A percentile compares a stretch with the other conserved stretches of the same genome.
Evolutionary conservation across 306 rosid species (phyloP).

Genomic region (Canavalia ensiformis): DNA sequence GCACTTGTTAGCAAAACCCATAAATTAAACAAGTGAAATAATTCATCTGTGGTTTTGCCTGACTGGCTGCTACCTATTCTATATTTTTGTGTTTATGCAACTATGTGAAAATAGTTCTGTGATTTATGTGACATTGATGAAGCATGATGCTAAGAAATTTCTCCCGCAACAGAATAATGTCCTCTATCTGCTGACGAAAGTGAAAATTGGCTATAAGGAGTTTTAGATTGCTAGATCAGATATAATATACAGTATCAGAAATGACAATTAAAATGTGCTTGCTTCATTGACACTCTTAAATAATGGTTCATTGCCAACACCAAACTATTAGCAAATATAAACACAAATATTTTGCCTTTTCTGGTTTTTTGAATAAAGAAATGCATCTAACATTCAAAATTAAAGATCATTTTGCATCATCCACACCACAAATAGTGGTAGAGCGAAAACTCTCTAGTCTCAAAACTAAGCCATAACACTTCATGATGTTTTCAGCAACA

Average conservation of each 20-base stretch:
- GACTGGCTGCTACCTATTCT: background rate
- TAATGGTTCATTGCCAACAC: background rate
- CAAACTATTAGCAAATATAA: background rate
- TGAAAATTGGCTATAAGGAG: no score
- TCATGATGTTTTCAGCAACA: background rate
- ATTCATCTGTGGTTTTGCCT: background rate
- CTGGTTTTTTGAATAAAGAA: background rate
- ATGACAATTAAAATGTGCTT: background rate
- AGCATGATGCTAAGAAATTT: background rate
- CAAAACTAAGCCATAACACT: background rate
- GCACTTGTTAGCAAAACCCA: background rate
- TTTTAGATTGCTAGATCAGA: no score
- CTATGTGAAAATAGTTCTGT: background rate
- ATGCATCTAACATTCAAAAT: background rate
- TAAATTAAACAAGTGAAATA: background rate
- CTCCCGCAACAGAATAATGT: no score
- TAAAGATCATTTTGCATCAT: background rate
- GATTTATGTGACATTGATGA: background rate
- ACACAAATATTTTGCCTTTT: background rate
- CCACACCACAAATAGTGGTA: background rate
- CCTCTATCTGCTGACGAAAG: no score
- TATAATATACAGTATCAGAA: background rate
- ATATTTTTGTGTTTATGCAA: background rate
- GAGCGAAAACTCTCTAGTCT: background rate
- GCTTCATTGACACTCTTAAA: background rate